phyloP scores from a whole-genome alignment of 2,329 filamentous ascomycete species.

The Trichoderma atrobrunneum region DNA sequence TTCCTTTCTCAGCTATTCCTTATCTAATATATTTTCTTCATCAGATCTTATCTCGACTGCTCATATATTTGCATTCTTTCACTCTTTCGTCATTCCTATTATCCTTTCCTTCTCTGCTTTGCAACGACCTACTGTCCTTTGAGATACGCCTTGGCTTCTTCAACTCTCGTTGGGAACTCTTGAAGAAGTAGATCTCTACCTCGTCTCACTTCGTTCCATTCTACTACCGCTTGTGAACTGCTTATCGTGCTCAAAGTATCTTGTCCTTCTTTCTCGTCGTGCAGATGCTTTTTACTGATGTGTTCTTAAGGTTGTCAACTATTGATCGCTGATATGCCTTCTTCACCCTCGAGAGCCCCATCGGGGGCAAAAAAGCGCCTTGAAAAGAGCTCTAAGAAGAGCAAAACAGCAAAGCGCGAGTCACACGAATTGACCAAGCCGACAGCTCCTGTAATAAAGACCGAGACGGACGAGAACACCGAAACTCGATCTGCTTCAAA shows the following conservation, averaged over 20 bases:
- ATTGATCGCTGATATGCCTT: neutral
- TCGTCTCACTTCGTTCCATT: neutral
- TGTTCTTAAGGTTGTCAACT: rapidly evolving
- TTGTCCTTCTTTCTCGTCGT: neutral
- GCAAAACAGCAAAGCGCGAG: neutral
- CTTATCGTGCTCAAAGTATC: neutral
- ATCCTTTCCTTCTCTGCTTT: neutral
- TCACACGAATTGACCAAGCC: neutral
- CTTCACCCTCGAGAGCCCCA: neutral
- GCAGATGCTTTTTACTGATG: neutral
- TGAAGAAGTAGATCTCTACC: neutral
- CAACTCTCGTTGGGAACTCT: neutral
- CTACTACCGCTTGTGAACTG: rapidly evolving
- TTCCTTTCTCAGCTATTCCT: neutral
- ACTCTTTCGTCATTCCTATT: neutral
- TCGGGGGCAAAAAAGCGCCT: neutral
- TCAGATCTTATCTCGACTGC: neutral
- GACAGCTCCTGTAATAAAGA: neutral
- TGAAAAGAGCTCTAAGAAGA: neutral
- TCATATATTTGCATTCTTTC: too few relatives aligned
- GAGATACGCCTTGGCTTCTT: neutral
- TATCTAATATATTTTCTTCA: neutral
- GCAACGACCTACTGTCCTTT: neutral
- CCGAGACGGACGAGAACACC: neutral
- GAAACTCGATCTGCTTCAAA: neutral